Conservation (phyloP, 371 early-diverging fungal species). For the Mortierella sp. region DNA sequence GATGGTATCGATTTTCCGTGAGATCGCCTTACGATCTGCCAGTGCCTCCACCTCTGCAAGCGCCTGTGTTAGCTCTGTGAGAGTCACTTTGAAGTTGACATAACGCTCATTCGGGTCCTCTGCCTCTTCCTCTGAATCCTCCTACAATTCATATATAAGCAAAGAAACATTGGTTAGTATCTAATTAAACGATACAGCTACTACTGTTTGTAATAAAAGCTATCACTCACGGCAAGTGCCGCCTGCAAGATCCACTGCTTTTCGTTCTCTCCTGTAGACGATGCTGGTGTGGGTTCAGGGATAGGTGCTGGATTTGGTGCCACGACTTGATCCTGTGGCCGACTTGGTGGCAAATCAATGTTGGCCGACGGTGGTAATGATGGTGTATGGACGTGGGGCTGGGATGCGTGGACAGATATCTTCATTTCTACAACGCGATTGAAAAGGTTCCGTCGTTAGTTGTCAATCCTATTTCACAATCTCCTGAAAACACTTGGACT, state of each 20-base stretch:
- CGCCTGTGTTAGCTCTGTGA: constrained; percentile 31
- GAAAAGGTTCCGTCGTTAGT: neutral
- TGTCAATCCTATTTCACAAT: neutral
- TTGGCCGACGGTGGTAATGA: constrained; percentile 36
- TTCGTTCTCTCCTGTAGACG: constrained; percentile 56
- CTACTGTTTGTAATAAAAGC: neutral
- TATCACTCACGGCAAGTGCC: constrained; percentile 42
- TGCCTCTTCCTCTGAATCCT: constrained; percentile 45
- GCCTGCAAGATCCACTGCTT: constrained; percentile 51
- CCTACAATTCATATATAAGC: constrained; percentile 51
- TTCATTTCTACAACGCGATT: constrained; percentile 32
- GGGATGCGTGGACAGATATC: constrained; percentile 35
- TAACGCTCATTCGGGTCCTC: constrained; percentile 57
- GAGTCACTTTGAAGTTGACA: constrained; percentile 35
- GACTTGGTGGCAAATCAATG: constrained; percentile 13
- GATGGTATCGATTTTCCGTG: constrained; percentile 62
- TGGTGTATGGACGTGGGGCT: constrained; percentile 24
- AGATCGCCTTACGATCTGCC: constrained; percentile 58
- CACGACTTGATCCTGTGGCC: neutral
- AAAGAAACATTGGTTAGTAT: constrained; percentile 17
- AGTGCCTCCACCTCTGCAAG: constrained; percentile 53
- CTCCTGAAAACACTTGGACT: no score
- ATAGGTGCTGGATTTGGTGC: neutral
- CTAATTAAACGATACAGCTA: neutral
- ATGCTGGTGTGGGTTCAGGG: constrained; percentile 1